Evolutionary conservation across 2,329 filamentous ascomycete species (phyloP).

Genomic region (Paecilomyces variotii): DNA sequence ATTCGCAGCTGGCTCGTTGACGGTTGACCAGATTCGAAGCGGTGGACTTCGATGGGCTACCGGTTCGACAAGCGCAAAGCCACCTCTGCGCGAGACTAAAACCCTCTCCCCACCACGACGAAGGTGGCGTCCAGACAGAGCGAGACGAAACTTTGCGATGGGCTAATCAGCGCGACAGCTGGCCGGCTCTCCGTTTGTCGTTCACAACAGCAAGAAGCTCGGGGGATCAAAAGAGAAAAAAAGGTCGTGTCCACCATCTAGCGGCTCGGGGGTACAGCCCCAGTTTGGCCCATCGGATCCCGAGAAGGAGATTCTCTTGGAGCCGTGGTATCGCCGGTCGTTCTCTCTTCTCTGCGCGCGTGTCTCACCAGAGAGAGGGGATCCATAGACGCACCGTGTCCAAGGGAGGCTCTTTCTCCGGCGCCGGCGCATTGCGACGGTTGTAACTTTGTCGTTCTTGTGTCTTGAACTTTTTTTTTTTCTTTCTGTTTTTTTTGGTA

Average conservation of each 20-base stretch:
- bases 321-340: background rate
- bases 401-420: background rate
- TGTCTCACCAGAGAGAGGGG: background rate
- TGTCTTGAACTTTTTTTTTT: no score
- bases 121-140: background rate
- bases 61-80: background rate
- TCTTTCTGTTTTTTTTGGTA: no score
- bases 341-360: background rate
- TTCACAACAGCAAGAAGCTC: background rate
- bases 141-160: background rate
- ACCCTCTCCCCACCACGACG: background rate
- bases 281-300: background rate
- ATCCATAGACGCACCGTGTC: background rate
- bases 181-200: background rate
- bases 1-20: background rate
- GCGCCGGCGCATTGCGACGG: background rate
- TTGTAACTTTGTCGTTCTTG: background rate
- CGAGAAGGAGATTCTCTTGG: background rate
- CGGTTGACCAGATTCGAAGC: background rate
- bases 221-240: background rate
- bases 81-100: background rate
- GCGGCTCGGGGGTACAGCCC: background rate
- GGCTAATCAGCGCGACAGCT: background rate
- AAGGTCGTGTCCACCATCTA: background rate
- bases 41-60: background rate